phyloP scores from a whole-genome alignment of 257 asterid genomes.

The Mitragyna speciosa region DNA sequence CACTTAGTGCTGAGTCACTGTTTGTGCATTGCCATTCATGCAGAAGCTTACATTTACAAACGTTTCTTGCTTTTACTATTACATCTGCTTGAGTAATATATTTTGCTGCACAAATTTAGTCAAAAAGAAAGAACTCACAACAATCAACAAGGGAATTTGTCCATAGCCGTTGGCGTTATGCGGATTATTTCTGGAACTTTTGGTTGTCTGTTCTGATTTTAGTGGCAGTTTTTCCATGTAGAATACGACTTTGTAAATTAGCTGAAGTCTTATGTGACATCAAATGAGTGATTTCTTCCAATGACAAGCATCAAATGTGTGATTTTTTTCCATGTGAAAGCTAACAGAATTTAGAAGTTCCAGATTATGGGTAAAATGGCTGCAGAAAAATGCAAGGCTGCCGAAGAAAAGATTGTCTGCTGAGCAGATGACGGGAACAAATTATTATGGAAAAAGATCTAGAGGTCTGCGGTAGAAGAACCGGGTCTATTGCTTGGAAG shows the following conservation, averaged over 20 bases:
- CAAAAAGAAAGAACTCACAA: not conserved
- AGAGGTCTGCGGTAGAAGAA: too few relatives aligned
- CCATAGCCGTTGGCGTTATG: not conserved
- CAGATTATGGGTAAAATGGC: too few relatives aligned
- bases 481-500: slow-evolving; percentile 99
- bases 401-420: too few relatives aligned
- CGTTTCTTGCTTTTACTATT: not conserved
- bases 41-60: not conserved
- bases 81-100: not conserved
- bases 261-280: not conserved
- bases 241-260: not conserved
- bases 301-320: too few relatives aligned
- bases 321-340: too few relatives aligned
- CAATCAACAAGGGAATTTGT: not conserved
- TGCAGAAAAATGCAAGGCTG: too few relatives aligned
- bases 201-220: not conserved
- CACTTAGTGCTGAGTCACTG: not conserved
- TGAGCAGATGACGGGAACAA: too few relatives aligned
- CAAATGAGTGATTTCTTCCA: not conserved
- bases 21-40: not conserved
- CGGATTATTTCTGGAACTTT: not conserved
- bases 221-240: not conserved
- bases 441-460: too few relatives aligned
- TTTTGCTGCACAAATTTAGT: not conserved
- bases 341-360: too few relatives aligned